phyloP scores from a whole-genome alignment of 2,329 filamentous ascomycete species.

The Colletotrichum trifolii region DNA sequence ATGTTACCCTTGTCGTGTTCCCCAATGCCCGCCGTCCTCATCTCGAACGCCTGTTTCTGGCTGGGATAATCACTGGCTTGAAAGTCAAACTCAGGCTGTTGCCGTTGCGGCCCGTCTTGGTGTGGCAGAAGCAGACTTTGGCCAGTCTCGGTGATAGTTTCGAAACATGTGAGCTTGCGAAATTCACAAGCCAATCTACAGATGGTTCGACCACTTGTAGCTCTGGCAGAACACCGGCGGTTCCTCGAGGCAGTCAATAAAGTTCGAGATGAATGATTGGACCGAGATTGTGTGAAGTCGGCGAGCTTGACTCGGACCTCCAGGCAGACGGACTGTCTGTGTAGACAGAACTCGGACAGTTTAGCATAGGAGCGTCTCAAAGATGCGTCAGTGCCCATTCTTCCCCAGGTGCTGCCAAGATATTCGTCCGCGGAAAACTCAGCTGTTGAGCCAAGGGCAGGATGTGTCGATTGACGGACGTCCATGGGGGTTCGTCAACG shows the following conservation, averaged over 20 bases:
- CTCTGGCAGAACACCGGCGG: too few relatives aligned
- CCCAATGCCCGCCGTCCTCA: background rate
- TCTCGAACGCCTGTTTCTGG: background rate
- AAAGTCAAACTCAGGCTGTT: constrained; percentile 22
- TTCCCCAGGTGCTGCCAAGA: background rate
- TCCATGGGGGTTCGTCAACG: background rate
- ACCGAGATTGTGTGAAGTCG: background rate
- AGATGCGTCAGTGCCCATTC: background rate
- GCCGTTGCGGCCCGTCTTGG: background rate
- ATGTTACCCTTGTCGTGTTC: too few relatives aligned
- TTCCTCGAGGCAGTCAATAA: too few relatives aligned
- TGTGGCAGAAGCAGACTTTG: background rate
- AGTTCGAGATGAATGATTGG: too few relatives aligned
- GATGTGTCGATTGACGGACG: background rate
- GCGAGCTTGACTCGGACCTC: background rate
- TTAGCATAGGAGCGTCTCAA: too few relatives aligned
- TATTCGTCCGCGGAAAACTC: background rate
- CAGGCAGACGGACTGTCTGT: too few relatives aligned
- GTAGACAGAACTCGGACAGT: too few relatives aligned
- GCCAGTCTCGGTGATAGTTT: background rate
- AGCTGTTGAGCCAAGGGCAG: background rate
- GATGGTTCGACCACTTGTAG: too few relatives aligned
- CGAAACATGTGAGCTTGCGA: background rate
- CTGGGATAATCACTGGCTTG: constrained; percentile 8
- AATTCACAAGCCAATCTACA: too few relatives aligned